Conservation (phyloP, 2,329 filamentous ascomycete genomes). For the Dactylonectria macrodidyma region DNA sequence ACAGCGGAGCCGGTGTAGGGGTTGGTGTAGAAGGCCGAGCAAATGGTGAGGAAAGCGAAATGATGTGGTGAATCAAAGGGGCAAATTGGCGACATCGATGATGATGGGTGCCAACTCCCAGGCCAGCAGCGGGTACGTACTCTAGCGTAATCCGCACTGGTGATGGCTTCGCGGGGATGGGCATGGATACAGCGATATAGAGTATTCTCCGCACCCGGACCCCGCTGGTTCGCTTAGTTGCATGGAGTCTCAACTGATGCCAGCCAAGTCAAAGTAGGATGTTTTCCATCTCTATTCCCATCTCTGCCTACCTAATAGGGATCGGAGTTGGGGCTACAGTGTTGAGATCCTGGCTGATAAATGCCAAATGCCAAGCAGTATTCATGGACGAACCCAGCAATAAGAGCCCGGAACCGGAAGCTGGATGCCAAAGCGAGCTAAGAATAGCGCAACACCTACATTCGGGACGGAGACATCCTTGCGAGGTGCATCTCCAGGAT, state of each 20-base stretch:
- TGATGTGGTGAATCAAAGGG: conserved; percentile 21
- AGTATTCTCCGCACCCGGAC: neutral
- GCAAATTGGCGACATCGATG: conserved; percentile 13
- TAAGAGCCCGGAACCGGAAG: neutral
- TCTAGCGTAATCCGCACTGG: neutral
- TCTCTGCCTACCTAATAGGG: neutral
- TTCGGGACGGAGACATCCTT: neutral
- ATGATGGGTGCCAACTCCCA: conserved; percentile 4
- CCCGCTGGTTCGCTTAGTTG: conserved; percentile 25
- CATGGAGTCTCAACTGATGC: conserved; percentile 10
- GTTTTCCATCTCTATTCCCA: neutral
- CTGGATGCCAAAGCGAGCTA: neutral
- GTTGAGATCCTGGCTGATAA: neutral
- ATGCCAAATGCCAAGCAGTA: neutral
- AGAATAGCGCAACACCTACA: neutral
- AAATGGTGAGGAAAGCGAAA: neutral
- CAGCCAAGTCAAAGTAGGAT: neutral
- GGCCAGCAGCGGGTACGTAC: conserved; percentile 11
- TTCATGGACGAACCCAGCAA: neutral
- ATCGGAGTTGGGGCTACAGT: neutral
- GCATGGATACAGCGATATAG: conserved; percentile 10
- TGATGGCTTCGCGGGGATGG: conserved; percentile 8
- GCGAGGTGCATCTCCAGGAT: neutral
- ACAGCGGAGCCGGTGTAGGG: neutral
- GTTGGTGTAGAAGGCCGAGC: neutral